Base-by-base conservation (phyloP, 768 basidiomycete genomes). In the Naganishia friedmannii region DNA sequence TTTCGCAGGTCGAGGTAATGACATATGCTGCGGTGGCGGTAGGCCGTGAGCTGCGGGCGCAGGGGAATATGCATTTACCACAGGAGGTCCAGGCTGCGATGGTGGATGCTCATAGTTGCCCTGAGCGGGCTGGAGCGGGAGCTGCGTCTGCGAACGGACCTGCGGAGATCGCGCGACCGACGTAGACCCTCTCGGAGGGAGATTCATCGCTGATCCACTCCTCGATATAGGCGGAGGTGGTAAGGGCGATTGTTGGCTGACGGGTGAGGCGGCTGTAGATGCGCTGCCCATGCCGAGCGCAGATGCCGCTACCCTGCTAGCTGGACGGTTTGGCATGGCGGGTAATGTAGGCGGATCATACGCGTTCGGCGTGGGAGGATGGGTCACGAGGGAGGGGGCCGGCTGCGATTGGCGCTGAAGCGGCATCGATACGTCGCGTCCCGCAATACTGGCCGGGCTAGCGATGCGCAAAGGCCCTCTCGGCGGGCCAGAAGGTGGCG, bases 261-360 rank as follows among this genome's bases (percentile, higher is more conserved):
- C 19, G 7, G 19, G 60, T 10, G 37, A 42, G 13, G 51, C 51
- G 13, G 17, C 34, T 37, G 66, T 31, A 23, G 48, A 26, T 6
- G 13, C 26, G 3, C 48, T 31, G 42, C 34, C 42, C n/a, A n/a
- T 29, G 31, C 29, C 45, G 21, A 37, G 46, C 17, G 88, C 86
- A 28, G 87, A 86, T 67, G 86, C 86, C 2, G 88, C 84, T 6
- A 89, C 88, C 53, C 91, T 86, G 32, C 88, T 88, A 2, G 70
- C 66, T 46, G 37, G 60, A 57, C 65, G 32, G 29, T 53, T 67
- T 23, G 67, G 71, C 53, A 68, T 68, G 26, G 60, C 45, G 8
- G 67, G 63, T 13, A 71, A 39, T 3, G 67, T 57, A 4, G 65
- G 72, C 23, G 65, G 69, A 31, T 53, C 66, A 65, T 53, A 53